These are phyloP conservation scores for Collybiopsis luxurians DNA, from an alignment of 768 basidiomycete genomes.

Conservation along the genomic window DNA sequence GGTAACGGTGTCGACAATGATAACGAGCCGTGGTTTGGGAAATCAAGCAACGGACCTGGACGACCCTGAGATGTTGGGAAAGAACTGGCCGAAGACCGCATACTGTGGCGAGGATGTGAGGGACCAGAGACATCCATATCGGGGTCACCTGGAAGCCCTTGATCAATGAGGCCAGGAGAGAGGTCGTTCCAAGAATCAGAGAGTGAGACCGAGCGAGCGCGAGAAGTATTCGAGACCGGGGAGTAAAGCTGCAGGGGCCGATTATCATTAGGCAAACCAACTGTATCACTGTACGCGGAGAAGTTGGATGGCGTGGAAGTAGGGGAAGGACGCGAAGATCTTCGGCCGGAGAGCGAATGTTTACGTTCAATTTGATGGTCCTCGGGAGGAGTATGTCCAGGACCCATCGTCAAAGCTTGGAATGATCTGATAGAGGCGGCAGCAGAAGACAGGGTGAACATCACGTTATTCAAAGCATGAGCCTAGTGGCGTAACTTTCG, in stretches of 20 bases:
- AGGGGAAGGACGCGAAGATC: background rate
- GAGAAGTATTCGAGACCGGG: background rate
- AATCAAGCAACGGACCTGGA: background rate
- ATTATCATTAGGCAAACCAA: background rate
- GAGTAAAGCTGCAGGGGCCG: background rate
- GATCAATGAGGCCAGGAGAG: background rate
- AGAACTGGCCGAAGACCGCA: background rate
- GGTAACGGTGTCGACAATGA: background rate
- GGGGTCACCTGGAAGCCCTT: background rate
- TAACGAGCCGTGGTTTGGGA: background rate
- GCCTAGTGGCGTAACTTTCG: background rate
- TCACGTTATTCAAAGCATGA: constrained; percentile 3
- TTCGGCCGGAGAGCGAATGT: background rate
- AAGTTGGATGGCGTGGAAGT: background rate
- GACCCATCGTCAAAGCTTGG: background rate
- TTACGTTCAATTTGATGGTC: background rate
- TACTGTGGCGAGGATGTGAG: background rate
- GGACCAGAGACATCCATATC: background rate
- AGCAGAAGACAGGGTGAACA: background rate
- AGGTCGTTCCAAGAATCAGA: background rate
- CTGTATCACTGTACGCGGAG: background rate
- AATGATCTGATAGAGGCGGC: background rate
- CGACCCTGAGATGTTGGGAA: background rate
- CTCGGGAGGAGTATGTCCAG: background rate
- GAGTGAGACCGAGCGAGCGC: background rate